phyloP scores from a whole-genome alignment of 495 filamentous ascomycete species.

The Sordaria brevicollis region DNA sequence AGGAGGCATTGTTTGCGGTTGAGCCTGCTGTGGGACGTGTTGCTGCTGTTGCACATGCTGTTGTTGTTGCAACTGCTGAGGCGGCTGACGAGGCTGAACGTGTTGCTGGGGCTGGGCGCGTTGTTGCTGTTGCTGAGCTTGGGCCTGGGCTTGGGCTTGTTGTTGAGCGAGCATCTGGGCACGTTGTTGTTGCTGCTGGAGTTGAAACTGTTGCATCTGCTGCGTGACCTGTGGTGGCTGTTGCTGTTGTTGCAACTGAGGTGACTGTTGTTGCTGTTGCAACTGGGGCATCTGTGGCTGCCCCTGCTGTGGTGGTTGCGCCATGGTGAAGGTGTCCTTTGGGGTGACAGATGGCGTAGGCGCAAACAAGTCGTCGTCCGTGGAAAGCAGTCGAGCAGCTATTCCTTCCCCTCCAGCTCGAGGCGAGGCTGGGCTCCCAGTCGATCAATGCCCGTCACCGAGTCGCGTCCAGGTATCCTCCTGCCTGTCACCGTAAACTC shows the following conservation, averaged over 20 bases:
- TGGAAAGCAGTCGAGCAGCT: neutral
- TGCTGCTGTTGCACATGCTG: conserved; percentile 9
- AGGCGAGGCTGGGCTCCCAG: neutral
- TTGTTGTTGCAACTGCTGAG: conserved; percentile 3
- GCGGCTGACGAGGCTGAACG: conserved; percentile 6
- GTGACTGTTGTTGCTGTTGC: conserved; percentile 1
- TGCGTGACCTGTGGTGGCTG: conserved; percentile 4
- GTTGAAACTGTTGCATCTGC: conserved; percentile 4
- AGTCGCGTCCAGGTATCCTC: neutral
- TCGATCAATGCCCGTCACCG: neutral
- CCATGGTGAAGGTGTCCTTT: conserved; percentile 36
- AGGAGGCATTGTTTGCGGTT: neutral
- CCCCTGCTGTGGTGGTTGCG: conserved; percentile 51
- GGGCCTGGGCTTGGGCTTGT: neutral
- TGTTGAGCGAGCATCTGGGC: neutral
- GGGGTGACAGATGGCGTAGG: neutral
- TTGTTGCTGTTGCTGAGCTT: conserved; percentile 39
- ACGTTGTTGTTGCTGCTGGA: conserved; percentile 4
- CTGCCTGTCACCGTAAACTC: neutral
- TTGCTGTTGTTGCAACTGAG: conserved; percentile 11
- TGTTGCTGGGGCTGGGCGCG: conserved; percentile 27
- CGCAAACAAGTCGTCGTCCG: neutral
- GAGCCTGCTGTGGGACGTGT: conserved; percentile 5
- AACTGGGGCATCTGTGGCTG: conserved; percentile 32
- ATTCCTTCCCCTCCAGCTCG: neutral